Percentiles rank a stretch among this genome's conserved stretches.
Conservation (phyloP, 192 early-diverging fungal genomes). For the Ramicandelaber brevisporus region DNA sequence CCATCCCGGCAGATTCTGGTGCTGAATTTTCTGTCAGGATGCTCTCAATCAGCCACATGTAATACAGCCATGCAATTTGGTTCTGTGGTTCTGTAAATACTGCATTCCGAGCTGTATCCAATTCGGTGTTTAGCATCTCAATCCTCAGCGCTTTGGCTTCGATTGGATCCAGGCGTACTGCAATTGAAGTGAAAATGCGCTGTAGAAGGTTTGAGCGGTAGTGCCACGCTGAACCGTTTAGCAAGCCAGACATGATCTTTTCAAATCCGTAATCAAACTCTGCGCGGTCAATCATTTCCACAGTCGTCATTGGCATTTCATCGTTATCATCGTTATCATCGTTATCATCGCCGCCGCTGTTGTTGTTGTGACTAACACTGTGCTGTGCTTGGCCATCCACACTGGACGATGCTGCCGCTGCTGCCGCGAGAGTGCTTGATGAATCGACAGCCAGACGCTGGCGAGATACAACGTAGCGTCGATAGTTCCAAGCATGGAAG, state of each 20-base stretch:
- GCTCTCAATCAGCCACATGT: slow-evolving; percentile 66
- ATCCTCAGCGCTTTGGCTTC: neutral
- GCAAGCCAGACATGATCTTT: slow-evolving; percentile 83
- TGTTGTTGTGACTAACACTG: too few relatives aligned
- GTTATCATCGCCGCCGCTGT: slow-evolving; percentile 8
- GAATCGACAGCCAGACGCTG: too few relatives aligned
- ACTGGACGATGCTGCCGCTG: too few relatives aligned
- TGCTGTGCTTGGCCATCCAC: too few relatives aligned
- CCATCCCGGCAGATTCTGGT: slow-evolving; percentile 5
- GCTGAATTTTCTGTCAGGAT: slow-evolving; percentile 8
- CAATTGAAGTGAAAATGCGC: slow-evolving; percentile 1
- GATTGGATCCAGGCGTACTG: slow-evolving; percentile 3
- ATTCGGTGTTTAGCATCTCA: slow-evolving; percentile 23
- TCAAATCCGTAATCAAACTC: slow-evolving; percentile 77
- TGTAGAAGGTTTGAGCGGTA: slow-evolving; percentile 62
- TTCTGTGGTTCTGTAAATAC: slow-evolving; percentile 92
- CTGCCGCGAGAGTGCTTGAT: too few relatives aligned
- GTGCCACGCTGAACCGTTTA: slow-evolving; percentile 98
- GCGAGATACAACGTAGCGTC: slow-evolving; percentile 53
- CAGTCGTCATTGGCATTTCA: slow-evolving; percentile 2
- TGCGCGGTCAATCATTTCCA: slow-evolving; percentile 6
- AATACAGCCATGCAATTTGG: slow-evolving; percentile 93
- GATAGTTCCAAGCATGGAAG: slow-evolving; percentile 96
- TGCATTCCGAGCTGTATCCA: slow-evolving; percentile 66
- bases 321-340: slow-evolving; percentile 7